Conservation (phyloP, 352 stramenopile species). For the Pythium rhizo-oryzae region DNA sequence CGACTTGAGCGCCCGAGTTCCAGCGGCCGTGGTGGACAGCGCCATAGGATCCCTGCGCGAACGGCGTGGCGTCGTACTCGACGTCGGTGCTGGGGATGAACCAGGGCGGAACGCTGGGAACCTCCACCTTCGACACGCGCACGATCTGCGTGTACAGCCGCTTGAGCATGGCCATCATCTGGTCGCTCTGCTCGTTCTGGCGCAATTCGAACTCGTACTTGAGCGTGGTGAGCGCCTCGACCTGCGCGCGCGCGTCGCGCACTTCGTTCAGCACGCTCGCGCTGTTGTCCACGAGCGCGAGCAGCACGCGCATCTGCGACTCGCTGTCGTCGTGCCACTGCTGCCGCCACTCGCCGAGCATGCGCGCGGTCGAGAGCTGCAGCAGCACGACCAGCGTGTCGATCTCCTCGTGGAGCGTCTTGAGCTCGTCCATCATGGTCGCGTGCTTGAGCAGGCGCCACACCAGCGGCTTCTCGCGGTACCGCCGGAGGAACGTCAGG, state of each 20-base stretch:
- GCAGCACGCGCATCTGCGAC: neutral
- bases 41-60: conserved; percentile 18
- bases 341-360: conserved; percentile 1
- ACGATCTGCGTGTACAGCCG: conserved; percentile 15
- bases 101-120: conserved; percentile 7
- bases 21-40: conserved; percentile 24
- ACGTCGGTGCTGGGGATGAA: conserved; percentile 15
- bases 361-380: neutral
- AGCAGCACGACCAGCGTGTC: conserved; percentile 13
- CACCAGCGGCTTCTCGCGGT: neutral
- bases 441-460: conserved; percentile 2
- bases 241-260: conserved; percentile 2
- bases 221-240: conserved; percentile 9
- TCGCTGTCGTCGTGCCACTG: conserved; percentile 7
- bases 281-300: conserved; percentile 8
- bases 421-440: conserved; percentile 14
- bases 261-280: conserved; percentile 9
- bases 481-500: neutral
- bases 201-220: conserved; percentile 10
- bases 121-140: conserved; percentile 9
- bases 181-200: neutral
- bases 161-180: conserved; percentile 8
- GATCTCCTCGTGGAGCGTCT: conserved; percentile 12
- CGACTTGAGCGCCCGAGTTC: conserved; percentile 26
- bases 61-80: conserved; percentile 13